Base-by-base conservation (phyloP, 129 eudicot species). In the Apium graveolens region DNA sequence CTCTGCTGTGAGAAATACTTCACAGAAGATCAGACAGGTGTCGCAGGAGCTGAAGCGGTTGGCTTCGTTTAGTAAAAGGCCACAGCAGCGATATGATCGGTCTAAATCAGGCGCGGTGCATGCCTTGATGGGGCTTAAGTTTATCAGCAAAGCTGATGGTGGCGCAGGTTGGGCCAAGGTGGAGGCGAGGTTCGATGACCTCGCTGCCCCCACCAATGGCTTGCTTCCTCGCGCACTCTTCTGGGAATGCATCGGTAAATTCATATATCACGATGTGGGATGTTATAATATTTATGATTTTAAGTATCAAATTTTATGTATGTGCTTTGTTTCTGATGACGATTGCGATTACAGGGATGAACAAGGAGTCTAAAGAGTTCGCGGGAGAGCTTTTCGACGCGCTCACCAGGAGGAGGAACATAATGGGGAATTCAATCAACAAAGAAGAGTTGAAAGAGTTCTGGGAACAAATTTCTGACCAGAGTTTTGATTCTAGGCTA, bases 401-500 rank as follows among this genome's bases (percentile, higher is more conserved):
- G 2, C 87, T 91, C 27, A 49, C 80, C 0, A 83, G 89, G 32
- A 78, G 93, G 78, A 70, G 91, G 80, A 84, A 84, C 68, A 85
- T 91, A 5, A 78, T 77, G 34, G 86, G 91, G 1, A 92, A 82
- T 12, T 44, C 78, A 29, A 87, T 91, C 41, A 87, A 81, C 66
- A 91, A 88, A 77, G 86, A 46, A 60, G 89, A 88, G 76, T 62
- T 91, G 75, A 80, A 51, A 34, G 96, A 91, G 29, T 88, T 91
- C 75, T 89, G 91, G 93, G 89, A 88, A 37, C 90, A 83, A 73
- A 89, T 91, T 75, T 70, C 88, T 21, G 91, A 91, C 78, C 96
- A 91, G 79, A 86, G 91, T 66, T 91, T 91, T 80, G 96, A 91
- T 89, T 88, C 91, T n/a, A 78, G 96, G 71, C 93, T 91, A 39